Percentiles rank a stretch among this genome's conserved stretches.
Evolutionary conservation across 805 yeast species (phyloP).

Genomic region (Hermanozyma aechmeae): DNA sequence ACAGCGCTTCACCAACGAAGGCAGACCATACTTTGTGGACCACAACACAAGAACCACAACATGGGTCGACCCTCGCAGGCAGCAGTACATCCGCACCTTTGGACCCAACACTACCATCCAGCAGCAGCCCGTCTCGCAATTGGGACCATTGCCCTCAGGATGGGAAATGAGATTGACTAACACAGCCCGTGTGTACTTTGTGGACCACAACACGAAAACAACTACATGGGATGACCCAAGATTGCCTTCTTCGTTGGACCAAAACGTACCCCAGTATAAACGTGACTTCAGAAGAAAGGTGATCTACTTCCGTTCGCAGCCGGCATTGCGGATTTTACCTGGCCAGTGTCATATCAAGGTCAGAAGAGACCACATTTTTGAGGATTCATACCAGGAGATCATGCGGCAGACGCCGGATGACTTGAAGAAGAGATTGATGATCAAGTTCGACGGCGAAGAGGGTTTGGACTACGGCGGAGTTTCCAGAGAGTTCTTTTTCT

Average conservation of each 20-base stretch:
- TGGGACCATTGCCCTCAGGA: slow-evolving; percentile 97
- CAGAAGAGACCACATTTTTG: slow-evolving; percentile 91
- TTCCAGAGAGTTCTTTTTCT: slow-evolving; percentile 93
- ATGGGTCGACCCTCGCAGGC: slow-evolving; percentile 99
- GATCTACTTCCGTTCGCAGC: slow-evolving; percentile 96
- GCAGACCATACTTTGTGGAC: slow-evolving; percentile 96
- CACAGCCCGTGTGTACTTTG: slow-evolving; percentile 97
- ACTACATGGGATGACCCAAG: slow-evolving; percentile 99
- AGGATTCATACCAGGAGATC: slow-evolving; percentile 95
- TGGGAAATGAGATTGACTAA: slow-evolving; percentile 99
- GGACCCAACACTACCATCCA: slow-evolving; percentile 89
- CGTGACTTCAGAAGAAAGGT: slow-evolving; percentile 98
- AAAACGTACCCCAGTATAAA: slow-evolving; percentile 97
- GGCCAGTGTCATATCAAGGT: slow-evolving; percentile 99
- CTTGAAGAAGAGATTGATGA: slow-evolving; percentile 94
- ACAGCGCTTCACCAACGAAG: slow-evolving; percentile 95
- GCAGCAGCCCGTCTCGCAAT: slow-evolving; percentile 95
- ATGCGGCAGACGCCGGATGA: slow-evolving; percentile 99
- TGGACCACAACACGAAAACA: slow-evolving; percentile 97
- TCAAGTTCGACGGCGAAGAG: slow-evolving; percentile 98
- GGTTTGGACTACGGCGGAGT: slow-evolving; percentile 99
- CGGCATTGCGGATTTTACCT: slow-evolving; percentile 91
- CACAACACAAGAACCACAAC: slow-evolving; percentile 99
- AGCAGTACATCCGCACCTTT: slow-evolving; percentile 92
- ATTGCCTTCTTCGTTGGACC: slow-evolving; percentile 92